A percentile compares a stretch with the other conserved stretches of the same genome.
These are phyloP conservation scores for Lactarius akahatsu DNA, from an alignment of 768 basidiomycete genomes.

Conservation along the genomic window DNA sequence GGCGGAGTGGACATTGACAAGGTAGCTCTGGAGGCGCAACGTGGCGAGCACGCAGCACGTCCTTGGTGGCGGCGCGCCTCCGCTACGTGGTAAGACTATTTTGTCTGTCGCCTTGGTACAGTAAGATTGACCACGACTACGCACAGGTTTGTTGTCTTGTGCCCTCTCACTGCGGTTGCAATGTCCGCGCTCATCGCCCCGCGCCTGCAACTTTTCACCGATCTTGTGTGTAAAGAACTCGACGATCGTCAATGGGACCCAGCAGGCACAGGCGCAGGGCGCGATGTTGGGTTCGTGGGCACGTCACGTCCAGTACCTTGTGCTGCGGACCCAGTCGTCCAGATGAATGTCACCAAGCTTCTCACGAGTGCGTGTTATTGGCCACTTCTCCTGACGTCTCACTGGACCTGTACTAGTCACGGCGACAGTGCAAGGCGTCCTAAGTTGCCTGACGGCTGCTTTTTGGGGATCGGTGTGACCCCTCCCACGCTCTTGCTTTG, in stretches of 20 bases:
- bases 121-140: background rate
- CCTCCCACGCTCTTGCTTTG: background rate
- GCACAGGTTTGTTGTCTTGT: conserved; percentile 54
- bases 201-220: conserved; percentile 70
- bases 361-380: conserved; percentile 50
- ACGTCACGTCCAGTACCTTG: conserved; percentile 41
- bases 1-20: conserved; percentile 26
- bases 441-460: conserved; percentile 75
- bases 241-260: conserved; percentile 5
- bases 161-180: conserved; percentile 57
- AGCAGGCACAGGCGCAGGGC: background rate
- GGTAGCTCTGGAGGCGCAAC: conserved; percentile 31
- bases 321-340: conserved; percentile 67
- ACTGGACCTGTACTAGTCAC: conserved; percentile 46
- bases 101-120: background rate
- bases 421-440: conserved; percentile 61
- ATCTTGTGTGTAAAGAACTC: conserved; percentile 60
- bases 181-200: conserved; percentile 62
- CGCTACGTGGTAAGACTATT: conserved; percentile 59
- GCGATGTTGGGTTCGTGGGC: background rate
- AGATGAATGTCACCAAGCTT: conserved; percentile 68
- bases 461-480: conserved; percentile 81
- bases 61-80: conserved; percentile 82
- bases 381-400: background rate
- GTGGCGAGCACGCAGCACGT: conserved; percentile 32